A percentile compares a stretch with the other conserved stretches of the same genome.
Evolutionary conservation across 345 rosid species (phyloP).

Genomic region (Cardamine chenopodiifolia): DNA sequence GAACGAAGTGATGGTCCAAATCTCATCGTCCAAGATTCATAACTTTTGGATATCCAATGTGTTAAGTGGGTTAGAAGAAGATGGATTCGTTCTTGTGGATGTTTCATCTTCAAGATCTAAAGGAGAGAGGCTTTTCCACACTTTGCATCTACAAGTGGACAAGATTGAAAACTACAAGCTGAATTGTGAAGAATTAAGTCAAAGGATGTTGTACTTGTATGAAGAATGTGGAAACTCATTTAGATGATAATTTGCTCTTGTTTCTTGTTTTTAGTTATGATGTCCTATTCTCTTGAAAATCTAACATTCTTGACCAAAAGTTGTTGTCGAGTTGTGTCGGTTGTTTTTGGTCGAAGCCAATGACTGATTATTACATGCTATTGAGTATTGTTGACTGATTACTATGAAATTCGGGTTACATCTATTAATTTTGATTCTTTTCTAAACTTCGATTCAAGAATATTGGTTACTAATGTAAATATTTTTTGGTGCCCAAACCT

Average conservation of each 20-base stretch:
- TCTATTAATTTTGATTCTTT: neutral
- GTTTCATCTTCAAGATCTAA: slow-evolving; percentile 64
- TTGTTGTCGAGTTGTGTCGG: slow-evolving; percentile 29
- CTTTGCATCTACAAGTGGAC: slow-evolving; percentile 55
- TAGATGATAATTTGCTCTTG: slow-evolving; percentile 17
- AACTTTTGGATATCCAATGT: slow-evolving; percentile 48
- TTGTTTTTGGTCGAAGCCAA: slow-evolving; percentile 18
- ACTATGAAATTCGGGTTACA: slow-evolving; percentile 1
- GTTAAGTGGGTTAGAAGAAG: slow-evolving; percentile 50
- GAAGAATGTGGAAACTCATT: slow-evolving; percentile 37
- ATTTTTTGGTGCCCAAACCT: neutral
- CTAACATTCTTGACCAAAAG: slow-evolving; percentile 30
- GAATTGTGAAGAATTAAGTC: slow-evolving; percentile 44
- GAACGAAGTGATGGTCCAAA: slow-evolving; percentile 54
- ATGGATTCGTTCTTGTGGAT: slow-evolving; percentile 51
- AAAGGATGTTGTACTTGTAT: slow-evolving; percentile 45
- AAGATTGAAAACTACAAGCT: slow-evolving; percentile 28
- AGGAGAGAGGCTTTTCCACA: slow-evolving; percentile 56
- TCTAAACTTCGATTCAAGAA: neutral
- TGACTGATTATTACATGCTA: slow-evolving; percentile 29
- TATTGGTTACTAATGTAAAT: neutral
- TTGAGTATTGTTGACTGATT: slow-evolving; percentile 9
- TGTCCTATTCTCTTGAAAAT: neutral
- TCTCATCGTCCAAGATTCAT: slow-evolving; percentile 42
- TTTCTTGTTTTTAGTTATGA: slow-evolving; percentile 7